These are phyloP conservation scores for Colletotrichum incanum DNA, from an alignment of 2,329 filamentous ascomycete genomes.

Conservation along the genomic window DNA sequence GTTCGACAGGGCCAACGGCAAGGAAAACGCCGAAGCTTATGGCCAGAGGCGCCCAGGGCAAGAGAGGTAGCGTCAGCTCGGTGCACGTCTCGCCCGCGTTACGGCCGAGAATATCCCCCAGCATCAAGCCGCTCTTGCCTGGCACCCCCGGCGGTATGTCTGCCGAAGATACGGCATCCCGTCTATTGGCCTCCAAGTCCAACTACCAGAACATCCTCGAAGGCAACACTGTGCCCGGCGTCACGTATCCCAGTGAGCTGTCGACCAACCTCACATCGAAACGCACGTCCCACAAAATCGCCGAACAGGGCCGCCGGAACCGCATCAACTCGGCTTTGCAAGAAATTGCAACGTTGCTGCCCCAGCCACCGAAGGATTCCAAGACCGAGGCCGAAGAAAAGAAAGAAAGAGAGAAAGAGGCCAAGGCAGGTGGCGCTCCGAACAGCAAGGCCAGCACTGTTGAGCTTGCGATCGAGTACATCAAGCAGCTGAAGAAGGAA, in stretches of 20 bases:
- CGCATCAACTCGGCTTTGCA: slow-evolving; percentile 95
- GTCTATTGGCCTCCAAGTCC: slow-evolving; percentile 91
- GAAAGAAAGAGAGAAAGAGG: slow-evolving; percentile 62
- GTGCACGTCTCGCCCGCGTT: slow-evolving; percentile 89
- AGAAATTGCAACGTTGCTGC: slow-evolving; percentile 91
- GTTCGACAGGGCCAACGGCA: slow-evolving; percentile 61
- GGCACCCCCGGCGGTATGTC: slow-evolving; percentile 65
- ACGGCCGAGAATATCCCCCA: slow-evolving; percentile 91
- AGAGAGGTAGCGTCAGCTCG: slow-evolving; percentile 79
- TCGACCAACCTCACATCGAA: slow-evolving; percentile 97
- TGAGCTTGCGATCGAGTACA: slow-evolving; percentile 97
- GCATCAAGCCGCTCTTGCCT: slow-evolving; percentile 91
- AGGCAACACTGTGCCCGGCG: slow-evolving; percentile 90
- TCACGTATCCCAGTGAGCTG: slow-evolving; percentile 90
- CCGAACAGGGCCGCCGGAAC: slow-evolving; percentile 95
- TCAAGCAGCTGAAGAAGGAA: slow-evolving; percentile 86
- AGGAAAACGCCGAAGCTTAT: slow-evolving; percentile 71
- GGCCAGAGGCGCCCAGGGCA: slow-evolving; percentile 72
- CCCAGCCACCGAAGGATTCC: slow-evolving; percentile 65
- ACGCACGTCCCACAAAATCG: slow-evolving; percentile 97
- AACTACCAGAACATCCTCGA: slow-evolving; percentile 99
- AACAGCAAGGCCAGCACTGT: slow-evolving; percentile 97
- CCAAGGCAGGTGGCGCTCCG: slow-evolving; percentile 66
- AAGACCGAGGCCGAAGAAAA: slow-evolving; percentile 61
- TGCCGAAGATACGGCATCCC: slow-evolving; percentile 74